Evolutionary conservation across 208 protist genomes (phyloP), one percentile per base, ranked within the genome.

Genomic region (Crithidia bombi): DNA sequence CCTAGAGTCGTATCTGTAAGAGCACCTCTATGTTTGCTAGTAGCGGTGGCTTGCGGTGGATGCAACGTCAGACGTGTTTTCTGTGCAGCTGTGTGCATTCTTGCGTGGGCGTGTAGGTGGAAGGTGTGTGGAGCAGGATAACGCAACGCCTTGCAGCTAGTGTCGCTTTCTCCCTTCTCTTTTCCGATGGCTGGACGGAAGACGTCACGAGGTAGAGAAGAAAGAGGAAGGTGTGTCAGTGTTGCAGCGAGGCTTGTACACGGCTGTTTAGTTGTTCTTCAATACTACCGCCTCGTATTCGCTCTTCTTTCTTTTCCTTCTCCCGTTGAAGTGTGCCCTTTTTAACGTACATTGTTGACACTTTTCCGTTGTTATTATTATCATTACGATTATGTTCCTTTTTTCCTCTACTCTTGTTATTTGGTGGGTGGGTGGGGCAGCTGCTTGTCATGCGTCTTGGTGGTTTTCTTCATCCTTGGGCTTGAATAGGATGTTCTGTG

Each of bases 1-100:
- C 49, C 51, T 89, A 67, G 71, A 89, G 65, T 82, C 79, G 12
- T 83, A 83, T 47, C 64, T 89, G 38, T 89, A 39, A 70, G 25
- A 43, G 38, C 7, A 14, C 38, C 38, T 43, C 38, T 14, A n/a
- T n/a, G n/a, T n/a, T n/a, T n/a, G n/a, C n/a, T n/a, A 43, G 38
- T 43, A 43, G 14, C 7, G 38, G 10, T 17, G 38, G 38, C 7
- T 7, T 17, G 10, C 38, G 38, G 7, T 43, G 38, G 7, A 14
- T 17, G 14, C 38, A 43, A 43, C 14, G 7, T 43, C 7, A 17
- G 38, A 14, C 14, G 38, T 17, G 7, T 14, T 43, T 14, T 43
- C 10, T 43, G 38, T 43, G 14, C 38, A 14, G 14, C 14, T 14
- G 7, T 41, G 36, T 12, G 36, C 12, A 41, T 12, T 41, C 9